Conservation (phyloP, 371 early-diverging fungal genomes). For the Apophysomyces variabilis region DNA sequence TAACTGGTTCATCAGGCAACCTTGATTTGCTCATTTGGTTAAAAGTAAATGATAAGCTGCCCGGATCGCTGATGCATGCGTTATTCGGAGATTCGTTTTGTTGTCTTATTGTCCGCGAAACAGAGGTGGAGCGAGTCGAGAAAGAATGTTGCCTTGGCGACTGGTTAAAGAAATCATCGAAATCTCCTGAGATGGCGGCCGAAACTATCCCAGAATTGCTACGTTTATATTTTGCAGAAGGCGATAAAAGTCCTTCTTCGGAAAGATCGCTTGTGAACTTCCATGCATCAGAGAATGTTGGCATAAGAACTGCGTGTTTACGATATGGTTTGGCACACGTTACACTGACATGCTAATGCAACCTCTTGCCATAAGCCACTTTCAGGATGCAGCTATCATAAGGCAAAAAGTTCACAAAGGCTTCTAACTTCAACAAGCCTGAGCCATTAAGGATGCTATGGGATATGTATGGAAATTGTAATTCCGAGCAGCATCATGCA, state of each 20-base stretch:
- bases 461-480: too few species aligned
- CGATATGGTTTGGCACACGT: too few species aligned
- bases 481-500: too few species aligned
- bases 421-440: too few species aligned
- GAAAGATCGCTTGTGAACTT: not conserved
- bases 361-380: too few species aligned
- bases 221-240: not conserved
- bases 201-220: not conserved
- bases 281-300: not conserved
- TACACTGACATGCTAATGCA: too few species aligned
- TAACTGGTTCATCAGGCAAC: not conserved
- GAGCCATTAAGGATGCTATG: too few species aligned
- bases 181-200: not conserved
- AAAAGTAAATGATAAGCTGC: not conserved
- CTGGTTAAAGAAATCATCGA: conserved; percentile 6
- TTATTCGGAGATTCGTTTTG: too few species aligned
- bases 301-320: not conserved
- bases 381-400: too few species aligned
- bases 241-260: not conserved
- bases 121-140: not conserved
- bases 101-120: not conserved
- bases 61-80: too few species aligned
- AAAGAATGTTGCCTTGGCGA: not conserved
- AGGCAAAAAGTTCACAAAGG: too few species aligned
- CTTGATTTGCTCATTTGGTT: not conserved